These are phyloP conservation scores for Euphorbia neoarborescens DNA, from an alignment of 441 rosid genomes.

Conservation along the genomic window DNA sequence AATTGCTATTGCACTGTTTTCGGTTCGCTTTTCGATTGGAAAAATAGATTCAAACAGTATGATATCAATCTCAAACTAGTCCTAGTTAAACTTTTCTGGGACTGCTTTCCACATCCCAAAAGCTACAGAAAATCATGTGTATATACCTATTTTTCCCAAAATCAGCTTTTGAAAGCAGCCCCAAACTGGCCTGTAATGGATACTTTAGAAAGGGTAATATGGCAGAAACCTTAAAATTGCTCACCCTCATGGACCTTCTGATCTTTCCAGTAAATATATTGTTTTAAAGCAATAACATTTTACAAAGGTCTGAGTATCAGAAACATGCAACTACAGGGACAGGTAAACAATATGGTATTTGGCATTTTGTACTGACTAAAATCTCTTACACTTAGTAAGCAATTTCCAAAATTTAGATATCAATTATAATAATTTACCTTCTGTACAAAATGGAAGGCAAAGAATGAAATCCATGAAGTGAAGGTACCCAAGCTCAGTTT, in stretches of 20 bases:
- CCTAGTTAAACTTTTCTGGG: too few relatives aligned
- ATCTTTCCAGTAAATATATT: background rate
- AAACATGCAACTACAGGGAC: background rate
- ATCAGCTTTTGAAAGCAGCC: too few relatives aligned
- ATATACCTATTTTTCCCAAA: too few relatives aligned
- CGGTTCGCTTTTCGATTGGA: too few relatives aligned
- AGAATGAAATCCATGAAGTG: constrained; percentile 26
- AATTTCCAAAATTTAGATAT: constrained; percentile 21
- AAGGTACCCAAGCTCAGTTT: constrained; percentile 23
- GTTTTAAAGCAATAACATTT: background rate
- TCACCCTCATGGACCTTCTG: background rate
- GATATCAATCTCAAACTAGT: too few relatives aligned
- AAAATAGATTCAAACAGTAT: too few relatives aligned
- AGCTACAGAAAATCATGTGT: too few relatives aligned
- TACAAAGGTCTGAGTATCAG: background rate
- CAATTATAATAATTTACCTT: constrained; percentile 31
- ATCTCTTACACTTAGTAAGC: constrained; percentile 13
- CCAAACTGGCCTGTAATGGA: too few relatives aligned
- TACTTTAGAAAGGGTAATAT: background rate
- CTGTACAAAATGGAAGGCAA: constrained; percentile 38
- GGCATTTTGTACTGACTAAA: constrained; percentile 10
- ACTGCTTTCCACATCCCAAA: too few relatives aligned
- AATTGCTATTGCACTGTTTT: too few relatives aligned
- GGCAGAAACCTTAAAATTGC: background rate
- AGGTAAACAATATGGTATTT: background rate